Percentiles rank a stretch among this genome's conserved stretches.
phyloP scores from a whole-genome alignment of 768 basidiomycete genomes.

The Mycena sanguinolenta region DNA sequence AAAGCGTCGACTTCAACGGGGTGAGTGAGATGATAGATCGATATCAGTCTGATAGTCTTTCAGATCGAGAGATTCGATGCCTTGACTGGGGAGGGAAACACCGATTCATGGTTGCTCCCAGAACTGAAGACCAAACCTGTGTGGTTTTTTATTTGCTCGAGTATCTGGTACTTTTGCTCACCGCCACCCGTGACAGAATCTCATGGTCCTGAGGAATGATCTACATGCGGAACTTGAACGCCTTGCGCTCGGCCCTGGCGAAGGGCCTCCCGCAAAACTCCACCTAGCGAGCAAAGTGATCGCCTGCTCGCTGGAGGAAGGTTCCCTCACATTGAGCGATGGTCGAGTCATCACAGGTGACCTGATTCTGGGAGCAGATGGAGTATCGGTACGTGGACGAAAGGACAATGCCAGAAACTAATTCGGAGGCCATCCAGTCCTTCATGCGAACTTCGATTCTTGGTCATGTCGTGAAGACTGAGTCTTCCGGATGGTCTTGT shows the following conservation, averaged over 20 bases:
- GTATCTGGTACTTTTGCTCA: background rate
- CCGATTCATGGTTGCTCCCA: too few relatives aligned
- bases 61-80: background rate
- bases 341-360: slow-evolving; percentile 7
- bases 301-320: background rate
- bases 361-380: slow-evolving; percentile 15
- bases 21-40: too few relatives aligned
- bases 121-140: background rate
- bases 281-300: slow-evolving; percentile 7
- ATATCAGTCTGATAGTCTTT: too few relatives aligned
- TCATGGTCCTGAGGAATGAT: slow-evolving; percentile 12
- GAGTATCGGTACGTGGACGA: background rate
- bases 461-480: background rate
- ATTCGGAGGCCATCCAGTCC: slow-evolving; percentile 1
- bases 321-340: background rate
- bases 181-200: background rate
- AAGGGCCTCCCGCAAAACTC: slow-evolving; percentile 3
- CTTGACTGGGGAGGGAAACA: background rate
- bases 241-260: slow-evolving; percentile 4
- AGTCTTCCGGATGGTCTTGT: background rate
- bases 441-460: slow-evolving; percentile 12
- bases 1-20: slow-evolving; percentile 1
- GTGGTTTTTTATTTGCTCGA: background rate
- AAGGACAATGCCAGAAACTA: background rate
- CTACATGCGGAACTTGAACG: slow-evolving; percentile 15